A percentile compares a stretch with the other conserved stretches of the same genome.
Evolutionary conservation across 2,329 filamentous ascomycete species (phyloP).

Genomic region (Epichloe uncinata): DNA sequence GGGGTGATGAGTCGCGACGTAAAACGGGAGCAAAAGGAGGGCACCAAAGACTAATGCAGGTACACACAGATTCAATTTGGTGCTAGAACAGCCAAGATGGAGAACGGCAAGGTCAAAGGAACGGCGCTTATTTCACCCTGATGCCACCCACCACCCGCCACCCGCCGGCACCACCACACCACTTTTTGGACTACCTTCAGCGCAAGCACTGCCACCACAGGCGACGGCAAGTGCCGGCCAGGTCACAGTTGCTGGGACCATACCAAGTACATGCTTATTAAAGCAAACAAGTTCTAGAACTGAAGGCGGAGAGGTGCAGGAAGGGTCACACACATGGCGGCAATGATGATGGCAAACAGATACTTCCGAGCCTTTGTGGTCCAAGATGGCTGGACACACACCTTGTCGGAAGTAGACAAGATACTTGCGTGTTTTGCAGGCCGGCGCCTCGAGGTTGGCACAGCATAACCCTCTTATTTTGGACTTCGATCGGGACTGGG

Average conservation of each 20-base stretch:
- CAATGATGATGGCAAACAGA: slow-evolving; percentile 57
- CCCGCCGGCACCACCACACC: background rate
- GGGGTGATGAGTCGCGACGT: background rate
- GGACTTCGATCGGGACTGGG: background rate
- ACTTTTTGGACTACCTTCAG: background rate
- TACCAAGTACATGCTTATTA: no score
- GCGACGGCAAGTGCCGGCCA: slow-evolving; percentile 1
- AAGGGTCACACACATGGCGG: slow-evolving; percentile 17
- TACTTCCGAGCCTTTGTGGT: slow-evolving; percentile 54
- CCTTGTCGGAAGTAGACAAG: background rate
- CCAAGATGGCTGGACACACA: background rate
- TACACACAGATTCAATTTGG: slow-evolving; percentile 61
- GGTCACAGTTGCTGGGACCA: no score
- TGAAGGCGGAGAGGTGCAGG: background rate
- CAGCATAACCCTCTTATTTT: slow-evolving; percentile 29
- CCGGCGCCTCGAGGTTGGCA: background rate
- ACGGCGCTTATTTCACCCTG: slow-evolving; percentile 42
- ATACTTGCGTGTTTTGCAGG: slow-evolving; percentile 34
- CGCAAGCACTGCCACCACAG: background rate
- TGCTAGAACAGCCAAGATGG: slow-evolving; percentile 72
- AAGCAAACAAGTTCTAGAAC: background rate
- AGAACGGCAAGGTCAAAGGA: slow-evolving; percentile 53
- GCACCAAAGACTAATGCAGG: background rate
- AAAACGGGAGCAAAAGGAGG: no score
- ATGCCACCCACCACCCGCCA: slow-evolving; percentile 8